phyloP scores from a whole-genome alignment of 331 rosid genomes.

The Ulmus americana region DNA sequence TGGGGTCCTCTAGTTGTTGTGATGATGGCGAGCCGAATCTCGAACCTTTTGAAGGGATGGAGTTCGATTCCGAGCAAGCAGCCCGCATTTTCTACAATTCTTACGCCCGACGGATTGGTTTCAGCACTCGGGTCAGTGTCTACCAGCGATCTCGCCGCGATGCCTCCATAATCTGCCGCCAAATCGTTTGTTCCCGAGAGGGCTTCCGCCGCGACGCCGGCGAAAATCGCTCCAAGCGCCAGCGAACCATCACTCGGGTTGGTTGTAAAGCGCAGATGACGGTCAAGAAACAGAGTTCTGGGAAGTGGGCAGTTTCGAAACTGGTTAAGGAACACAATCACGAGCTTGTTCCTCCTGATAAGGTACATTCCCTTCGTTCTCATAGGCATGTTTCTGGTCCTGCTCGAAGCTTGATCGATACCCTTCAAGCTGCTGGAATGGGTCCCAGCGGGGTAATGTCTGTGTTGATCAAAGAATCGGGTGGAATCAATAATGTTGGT shows the following conservation, averaged over 20 bases:
- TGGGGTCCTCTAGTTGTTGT: too few species aligned
- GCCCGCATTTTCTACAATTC: slow-evolving; percentile 39
- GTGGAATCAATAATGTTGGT: slow-evolving; percentile 36
- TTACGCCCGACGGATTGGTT: slow-evolving; percentile 29
- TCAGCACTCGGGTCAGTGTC: slow-evolving; percentile 35
- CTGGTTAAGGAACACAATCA: slow-evolving; percentile 36
- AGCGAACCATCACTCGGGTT: slow-evolving; percentile 29
- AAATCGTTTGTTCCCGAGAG: slow-evolving; percentile 33
- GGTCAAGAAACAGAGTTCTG: slow-evolving; percentile 30
- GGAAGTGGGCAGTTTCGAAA: slow-evolving; percentile 30
- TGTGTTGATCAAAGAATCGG: slow-evolving; percentile 28
- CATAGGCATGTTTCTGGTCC: slow-evolving; percentile 37
- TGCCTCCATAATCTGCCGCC: slow-evolving; percentile 34
- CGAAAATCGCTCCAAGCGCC: slow-evolving; percentile 30
- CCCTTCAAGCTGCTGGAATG: slow-evolving; percentile 39
- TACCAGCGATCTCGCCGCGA: slow-evolving; percentile 33
- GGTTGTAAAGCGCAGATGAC: slow-evolving; percentile 38
- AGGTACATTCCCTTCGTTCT: slow-evolving; percentile 37
- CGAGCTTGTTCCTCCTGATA: slow-evolving; percentile 31
- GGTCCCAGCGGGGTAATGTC: slow-evolving; percentile 38
- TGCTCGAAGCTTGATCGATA: slow-evolving; percentile 34
- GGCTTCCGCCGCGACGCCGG: slow-evolving; percentile 28
- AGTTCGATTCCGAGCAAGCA: slow-evolving; percentile 35
- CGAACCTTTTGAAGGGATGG: slow-evolving; percentile 40
- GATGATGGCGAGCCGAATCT: slow-evolving; percentile 23